phyloP scores from a whole-genome alignment of 1,284 basidiomycete genomes.

The Puccinia horiana region DNA sequence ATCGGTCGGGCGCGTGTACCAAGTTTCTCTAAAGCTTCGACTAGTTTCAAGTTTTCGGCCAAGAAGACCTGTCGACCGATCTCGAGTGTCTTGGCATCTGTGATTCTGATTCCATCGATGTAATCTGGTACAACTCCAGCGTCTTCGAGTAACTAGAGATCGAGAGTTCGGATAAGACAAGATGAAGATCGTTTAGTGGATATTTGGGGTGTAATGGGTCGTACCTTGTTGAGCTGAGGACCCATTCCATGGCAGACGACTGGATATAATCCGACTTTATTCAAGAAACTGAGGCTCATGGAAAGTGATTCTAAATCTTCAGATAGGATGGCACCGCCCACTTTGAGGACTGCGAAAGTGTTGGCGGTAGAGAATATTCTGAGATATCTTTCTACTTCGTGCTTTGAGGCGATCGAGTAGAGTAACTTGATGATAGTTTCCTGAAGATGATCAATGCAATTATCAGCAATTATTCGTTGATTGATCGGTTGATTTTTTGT shows the following conservation, averaged over 20 bases:
- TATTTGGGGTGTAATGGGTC: background rate
- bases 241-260: conserved; percentile 91
- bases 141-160: conserved; percentile 72
- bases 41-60: conserved; percentile 90
- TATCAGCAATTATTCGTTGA: too few relatives aligned
- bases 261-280: conserved; percentile 88
- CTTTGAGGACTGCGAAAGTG: conserved; percentile 60
- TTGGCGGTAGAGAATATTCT: conserved; percentile 84
- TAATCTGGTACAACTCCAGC: conserved; percentile 91
- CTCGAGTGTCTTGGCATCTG: conserved; percentile 85
- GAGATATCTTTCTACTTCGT: conserved; percentile 92
- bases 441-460: background rate
- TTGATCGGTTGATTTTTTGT: background rate
- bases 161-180: background rate
- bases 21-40: conserved; percentile 82
- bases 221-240: conserved; percentile 68
- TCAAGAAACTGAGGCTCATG: conserved; percentile 86
- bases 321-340: conserved; percentile 84
- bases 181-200: background rate
- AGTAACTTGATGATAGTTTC: conserved; percentile 68
- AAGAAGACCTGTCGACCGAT: conserved; percentile 93
- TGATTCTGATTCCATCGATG: conserved; percentile 91
- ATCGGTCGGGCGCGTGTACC: conserved; percentile 93
- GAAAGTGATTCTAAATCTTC: conserved; percentile 87
- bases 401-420: conserved; percentile 90